Conservation (phyloP, 768 basidiomycete genomes). For the Multifurca ochricompacta region DNA sequence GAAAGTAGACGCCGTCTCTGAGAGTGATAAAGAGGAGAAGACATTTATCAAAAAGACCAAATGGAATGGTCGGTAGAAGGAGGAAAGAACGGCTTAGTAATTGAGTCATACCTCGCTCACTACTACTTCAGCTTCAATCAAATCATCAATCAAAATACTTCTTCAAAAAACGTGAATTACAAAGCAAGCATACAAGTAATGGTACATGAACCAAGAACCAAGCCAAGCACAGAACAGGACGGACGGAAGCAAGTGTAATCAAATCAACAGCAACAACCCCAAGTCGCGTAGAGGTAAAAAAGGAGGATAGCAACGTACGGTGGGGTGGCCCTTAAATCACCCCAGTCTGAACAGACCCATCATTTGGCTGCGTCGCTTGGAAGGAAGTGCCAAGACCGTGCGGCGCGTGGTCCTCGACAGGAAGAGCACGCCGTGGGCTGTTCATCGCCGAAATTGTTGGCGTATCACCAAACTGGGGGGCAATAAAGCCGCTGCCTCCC, state of each 20-base stretch:
- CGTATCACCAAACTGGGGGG: slow-evolving; percentile 56
- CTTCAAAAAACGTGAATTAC: slow-evolving; percentile 2
- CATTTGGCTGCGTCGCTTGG: not conserved
- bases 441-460: slow-evolving; percentile 51
- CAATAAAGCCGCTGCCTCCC: slow-evolving; percentile 77
- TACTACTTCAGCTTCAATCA: too few relatives aligned
- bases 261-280: not conserved
- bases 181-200: slow-evolving; percentile 7
- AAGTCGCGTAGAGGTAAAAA: not conserved
- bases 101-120: too few relatives aligned
- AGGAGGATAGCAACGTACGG: not conserved
- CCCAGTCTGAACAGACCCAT: slow-evolving; percentile 2
- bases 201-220: too few relatives aligned
- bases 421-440: slow-evolving; percentile 29
- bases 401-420: slow-evolving; percentile 20
- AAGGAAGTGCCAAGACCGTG: slow-evolving; percentile 23
- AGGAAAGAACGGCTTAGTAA: too few relatives aligned
- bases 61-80: too few relatives aligned
- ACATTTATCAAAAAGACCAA: too few relatives aligned
- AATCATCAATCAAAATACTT: not conserved
- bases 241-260: not conserved
- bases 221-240: too few relatives aligned
- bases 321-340: not conserved
- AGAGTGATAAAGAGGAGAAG: not conserved
- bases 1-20: not conserved